Evolutionary conservation across 305 asterid species (phyloP).

Genomic region (Fraxinus velutina): DNA sequence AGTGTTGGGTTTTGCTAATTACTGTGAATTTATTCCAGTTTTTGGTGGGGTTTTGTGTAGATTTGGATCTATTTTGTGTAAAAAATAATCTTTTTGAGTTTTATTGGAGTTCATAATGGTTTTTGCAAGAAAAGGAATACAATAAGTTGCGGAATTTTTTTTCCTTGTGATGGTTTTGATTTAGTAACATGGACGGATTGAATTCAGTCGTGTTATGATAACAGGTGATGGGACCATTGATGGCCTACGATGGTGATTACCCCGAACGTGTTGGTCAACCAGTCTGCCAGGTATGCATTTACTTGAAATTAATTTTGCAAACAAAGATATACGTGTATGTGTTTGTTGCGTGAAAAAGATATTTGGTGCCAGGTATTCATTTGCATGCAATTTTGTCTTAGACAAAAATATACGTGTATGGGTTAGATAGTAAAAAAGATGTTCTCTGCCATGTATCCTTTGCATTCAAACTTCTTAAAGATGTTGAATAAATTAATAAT

Average conservation of each 20-base stretch:
- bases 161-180: conserved; percentile 5
- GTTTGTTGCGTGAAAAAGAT: background rate
- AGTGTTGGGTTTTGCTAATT: conserved; percentile 10
- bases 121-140: conserved; percentile 14
- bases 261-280: conserved; percentile 88
- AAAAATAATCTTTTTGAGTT: conserved; percentile 9
- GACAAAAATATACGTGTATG: background rate
- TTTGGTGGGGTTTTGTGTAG: conserved; percentile 21
- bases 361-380: background rate
- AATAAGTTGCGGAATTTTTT: conserved; percentile 13
- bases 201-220: conserved; percentile 8
- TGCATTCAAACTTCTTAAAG: background rate
- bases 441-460: background rate
- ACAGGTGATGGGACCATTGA: conserved; percentile 69
- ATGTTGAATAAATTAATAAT: background rate
- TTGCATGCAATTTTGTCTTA: background rate
- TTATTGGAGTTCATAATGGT: conserved; percentile 9
- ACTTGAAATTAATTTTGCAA: background rate
- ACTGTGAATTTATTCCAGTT: background rate
- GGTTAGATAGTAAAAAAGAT: background rate
- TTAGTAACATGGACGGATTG: conserved; percentile 17
- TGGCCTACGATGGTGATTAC: conserved; percentile 59
- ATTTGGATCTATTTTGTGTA: conserved; percentile 30
- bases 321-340: background rate
- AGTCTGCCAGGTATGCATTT: conserved; percentile 73